Percentiles rank a stretch among this genome's conserved stretches.
Evolutionary conservation across 2,329 filamentous ascomycete species (phyloP).

Genomic region (Sclerotinia borealis): DNA sequence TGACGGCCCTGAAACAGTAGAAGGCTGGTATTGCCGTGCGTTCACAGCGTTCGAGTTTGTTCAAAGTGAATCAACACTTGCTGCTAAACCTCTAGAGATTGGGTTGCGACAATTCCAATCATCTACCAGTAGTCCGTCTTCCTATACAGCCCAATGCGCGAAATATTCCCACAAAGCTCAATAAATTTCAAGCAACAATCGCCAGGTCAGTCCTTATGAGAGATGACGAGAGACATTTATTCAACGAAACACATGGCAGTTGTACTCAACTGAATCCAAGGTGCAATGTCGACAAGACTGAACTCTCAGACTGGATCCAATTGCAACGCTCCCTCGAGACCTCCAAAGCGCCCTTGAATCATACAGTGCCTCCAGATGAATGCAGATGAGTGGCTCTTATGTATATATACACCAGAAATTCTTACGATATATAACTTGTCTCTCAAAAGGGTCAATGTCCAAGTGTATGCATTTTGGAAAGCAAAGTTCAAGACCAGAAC

Average conservation of each 20-base stretch:
- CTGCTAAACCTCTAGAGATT: not conserved
- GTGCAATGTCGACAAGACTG: not conserved
- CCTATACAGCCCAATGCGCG: not conserved
- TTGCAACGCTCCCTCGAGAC: not conserved
- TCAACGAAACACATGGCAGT: not conserved
- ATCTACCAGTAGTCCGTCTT: not conserved
- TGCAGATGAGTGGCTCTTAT: not conserved
- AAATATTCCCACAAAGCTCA: not conserved
- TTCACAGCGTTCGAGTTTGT: not conserved
- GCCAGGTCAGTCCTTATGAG: not conserved
- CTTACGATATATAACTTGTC: too few relatives aligned
- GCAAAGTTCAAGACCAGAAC: not conserved
- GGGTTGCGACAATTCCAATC: not conserved
- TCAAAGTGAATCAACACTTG: not conserved
- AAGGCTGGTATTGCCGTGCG: slow-evolving; percentile 1
- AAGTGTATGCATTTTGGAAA: too few relatives aligned
- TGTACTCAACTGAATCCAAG: not conserved
- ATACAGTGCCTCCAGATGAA: not conserved
- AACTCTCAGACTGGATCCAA: not conserved
- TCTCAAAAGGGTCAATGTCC: too few relatives aligned
- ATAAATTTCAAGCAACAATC: not conserved
- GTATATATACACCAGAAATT: not conserved
- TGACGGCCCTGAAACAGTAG: not conserved
- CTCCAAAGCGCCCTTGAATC: not conserved
- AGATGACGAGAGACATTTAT: not conserved